Base-by-base conservation (phyloP, 345 rosid genomes). In the Hibiscus mutabilis region DNA sequence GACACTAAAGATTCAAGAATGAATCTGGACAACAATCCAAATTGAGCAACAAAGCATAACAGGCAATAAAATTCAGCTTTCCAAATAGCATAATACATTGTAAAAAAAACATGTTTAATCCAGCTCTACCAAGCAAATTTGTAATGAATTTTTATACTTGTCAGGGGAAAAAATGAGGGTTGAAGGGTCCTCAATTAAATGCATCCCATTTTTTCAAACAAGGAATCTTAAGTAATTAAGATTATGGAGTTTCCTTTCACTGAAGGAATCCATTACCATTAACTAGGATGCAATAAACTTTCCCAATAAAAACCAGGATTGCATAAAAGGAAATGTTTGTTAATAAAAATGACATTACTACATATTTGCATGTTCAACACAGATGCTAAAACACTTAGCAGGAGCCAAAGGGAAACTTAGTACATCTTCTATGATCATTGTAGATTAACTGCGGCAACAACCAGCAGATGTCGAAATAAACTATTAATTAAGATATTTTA, bases 121-220 rank as follows among this genome's bases (percentile, higher is more conserved):
- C 53, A 22, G 19, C n/a, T 57, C n/a, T 40, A 44, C n/a, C 16
- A 70, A 24, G 61, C 73, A 70, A 58, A 70, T 57, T 70, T 18
- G 33, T 24, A 56, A 37, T 21, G 15, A 69, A 7, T 19, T 53
- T 53, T 18, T 53, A 53, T 18, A 19, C 11, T n/a, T 53, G 7
- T 53, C 22, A 53, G 19, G 22, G 22, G 2, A 16, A 51, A 18
- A 52, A 51, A 51, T 5, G 21, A 21, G 10, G 31, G 8, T 16
- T 55, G 51, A 21, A 69, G 7, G 53, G 29, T 13, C 31, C 63
- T 55, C 73, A 35, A 44, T 6, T 18, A 56, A 55, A 6, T 53
- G 49, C 62, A 35, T 11, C 10, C 64, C 35, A 3, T n/a, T 29
- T 69, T 69, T 69, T 33, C 35, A 21, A 55, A 19, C 51, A 19